Percentiles rank a stretch among this genome's conserved stretches.
Evolutionary conservation across 176 grass and related monocot species (phyloP).

Genomic region (Triticum timopheevii): DNA sequence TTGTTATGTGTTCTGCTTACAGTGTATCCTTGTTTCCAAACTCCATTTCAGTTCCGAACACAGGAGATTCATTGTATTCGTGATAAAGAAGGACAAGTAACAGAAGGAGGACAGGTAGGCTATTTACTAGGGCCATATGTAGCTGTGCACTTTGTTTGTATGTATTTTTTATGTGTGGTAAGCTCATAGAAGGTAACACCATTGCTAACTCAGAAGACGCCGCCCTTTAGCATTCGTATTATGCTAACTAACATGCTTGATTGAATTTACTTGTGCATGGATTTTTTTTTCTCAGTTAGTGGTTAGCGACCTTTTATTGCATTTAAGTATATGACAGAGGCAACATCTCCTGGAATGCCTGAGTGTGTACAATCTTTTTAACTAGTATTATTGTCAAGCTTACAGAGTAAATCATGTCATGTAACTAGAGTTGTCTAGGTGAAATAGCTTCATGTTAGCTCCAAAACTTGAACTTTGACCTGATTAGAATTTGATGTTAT

Average conservation of each 20-base stretch:
- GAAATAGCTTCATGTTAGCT: conserved; percentile 9
- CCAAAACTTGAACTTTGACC: not conserved
- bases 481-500: conserved; percentile 1
- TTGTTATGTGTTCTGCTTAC: conserved; percentile 27
- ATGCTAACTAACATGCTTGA: conserved; percentile 1
- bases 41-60: conserved; percentile 79
- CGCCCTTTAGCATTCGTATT: not conserved
- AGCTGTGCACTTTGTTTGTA: not conserved
- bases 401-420: not conserved
- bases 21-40: conserved; percentile 20
- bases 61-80: conserved; percentile 95
- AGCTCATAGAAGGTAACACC: conserved; percentile 4
- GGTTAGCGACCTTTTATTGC: not conserved
- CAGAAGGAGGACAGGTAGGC: conserved; percentile 79
- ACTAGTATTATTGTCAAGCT: not conserved
- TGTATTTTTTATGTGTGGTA: not conserved
- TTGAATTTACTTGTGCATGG: not conserved
- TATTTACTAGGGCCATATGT: not conserved
- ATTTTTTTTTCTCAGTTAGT: not conserved
- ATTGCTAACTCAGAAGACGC: not conserved
- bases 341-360: not conserved
- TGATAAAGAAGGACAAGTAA: conserved; percentile 73
- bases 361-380: not conserved
- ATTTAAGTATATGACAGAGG: not conserved
- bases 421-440: conserved; percentile 1